Base-by-base conservation (phyloP, 2,329 filamentous ascomycete species). In the Delphinella strobiligena region DNA sequence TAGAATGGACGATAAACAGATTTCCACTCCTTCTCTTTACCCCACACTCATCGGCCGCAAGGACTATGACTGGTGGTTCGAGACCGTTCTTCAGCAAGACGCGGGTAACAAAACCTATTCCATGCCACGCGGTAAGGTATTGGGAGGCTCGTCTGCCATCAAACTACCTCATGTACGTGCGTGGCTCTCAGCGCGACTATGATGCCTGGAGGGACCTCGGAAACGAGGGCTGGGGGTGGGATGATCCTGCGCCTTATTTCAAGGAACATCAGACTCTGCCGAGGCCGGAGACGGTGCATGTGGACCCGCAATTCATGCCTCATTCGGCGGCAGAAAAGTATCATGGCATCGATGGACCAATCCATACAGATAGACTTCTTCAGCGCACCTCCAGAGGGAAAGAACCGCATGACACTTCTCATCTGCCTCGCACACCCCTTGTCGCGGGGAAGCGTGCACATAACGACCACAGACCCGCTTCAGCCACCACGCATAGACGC, bases 101-200 rank as follows among this genome's bases (percentile, higher is more conserved):
- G 51, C 50, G 3, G 46, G 49, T 2, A 46, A 47, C 16, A 56
- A 56, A 37, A 49, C 40, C 2, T 52, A 53, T 38, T 47, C 48
- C 7, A 50, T 50, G 48, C 56, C 60, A 3, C 51, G 61, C 15
- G 62, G 62, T 3, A 59, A 57, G 32, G 51, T 56, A 1, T 49
- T 65, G 1, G 62, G 63, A 10, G 61, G 62, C 0, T 55, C 53
- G 16, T 56, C 51, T 17, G 60, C 54, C 0, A 63, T 65, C 34
- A 67, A n/a, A 66, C 39, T 61, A 60, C 37, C 36, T 55, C 5
- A 55, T 56, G 48, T 54, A 56, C 41, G 51, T 59, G 16, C 50
- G 54, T n/a, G 58, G 52, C 2, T 50, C 50, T 5, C 51, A 45
- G 29, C 48, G 39, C 2, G 57, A 59, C 43, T 59, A 61, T 32